Percentiles rank a stretch among this genome's conserved stretches.
Evolutionary conservation across 169 alveolate genomes (phyloP).

Genomic region (Cryptosporidium viatorum): DNA sequence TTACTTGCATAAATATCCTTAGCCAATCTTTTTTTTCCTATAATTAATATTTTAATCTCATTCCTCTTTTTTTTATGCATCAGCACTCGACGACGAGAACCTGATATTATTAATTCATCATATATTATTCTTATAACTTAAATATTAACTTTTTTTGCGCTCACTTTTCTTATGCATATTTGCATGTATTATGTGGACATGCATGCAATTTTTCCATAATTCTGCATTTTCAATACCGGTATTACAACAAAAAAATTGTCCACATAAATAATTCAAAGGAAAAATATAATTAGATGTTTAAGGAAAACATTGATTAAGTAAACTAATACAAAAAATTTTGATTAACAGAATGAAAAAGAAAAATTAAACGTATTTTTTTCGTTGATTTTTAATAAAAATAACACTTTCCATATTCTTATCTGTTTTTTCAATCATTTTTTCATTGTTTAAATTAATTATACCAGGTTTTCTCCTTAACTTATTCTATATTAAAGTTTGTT

Average conservation of each 20-base stretch:
- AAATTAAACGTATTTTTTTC: no score
- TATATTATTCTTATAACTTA: neutral
- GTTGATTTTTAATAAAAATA: no score
- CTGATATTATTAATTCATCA: constrained; percentile 7
- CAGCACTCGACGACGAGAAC: constrained; percentile 25
- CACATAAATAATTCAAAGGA: neutral
- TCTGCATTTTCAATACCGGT: neutral
- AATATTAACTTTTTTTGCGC: neutral
- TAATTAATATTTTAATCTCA: neutral
- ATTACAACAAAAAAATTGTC: neutral
- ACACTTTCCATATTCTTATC: no score
- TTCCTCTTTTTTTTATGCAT: constrained; percentile 14
- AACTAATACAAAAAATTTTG: no score
- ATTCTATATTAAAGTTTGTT: neutral
- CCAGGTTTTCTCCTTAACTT: neutral
- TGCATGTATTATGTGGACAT: neutral
- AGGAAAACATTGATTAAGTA: no score
- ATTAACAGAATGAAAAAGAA: no score
- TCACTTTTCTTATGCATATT: neutral
- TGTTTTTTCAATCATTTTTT: no score
- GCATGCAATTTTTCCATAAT: neutral
- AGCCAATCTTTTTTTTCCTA: constrained; percentile 1
- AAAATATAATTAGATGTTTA: no score
- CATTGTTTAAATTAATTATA: no score
- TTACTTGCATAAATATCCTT: neutral